A percentile compares a stretch with the other conserved stretches of the same genome.
Evolutionary conservation across 208 protist genomes (phyloP).

Genomic region (Leishmania tropica): DNA sequence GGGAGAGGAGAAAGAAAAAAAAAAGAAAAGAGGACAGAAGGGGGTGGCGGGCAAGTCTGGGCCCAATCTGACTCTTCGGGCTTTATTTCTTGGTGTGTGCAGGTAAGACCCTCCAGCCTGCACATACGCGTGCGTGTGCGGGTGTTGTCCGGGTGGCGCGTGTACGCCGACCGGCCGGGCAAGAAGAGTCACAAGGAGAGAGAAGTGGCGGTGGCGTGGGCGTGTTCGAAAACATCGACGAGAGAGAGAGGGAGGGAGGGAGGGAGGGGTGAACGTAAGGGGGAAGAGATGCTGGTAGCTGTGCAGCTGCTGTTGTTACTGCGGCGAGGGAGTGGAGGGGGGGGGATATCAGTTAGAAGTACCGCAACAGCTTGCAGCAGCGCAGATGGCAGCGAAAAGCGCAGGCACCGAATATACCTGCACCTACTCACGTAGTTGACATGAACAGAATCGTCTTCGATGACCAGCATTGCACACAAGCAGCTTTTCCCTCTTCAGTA

Average conservation of each 20-base stretch:
- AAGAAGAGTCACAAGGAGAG: not conserved
- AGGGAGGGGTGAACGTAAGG: not conserved
- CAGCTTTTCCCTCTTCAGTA: not conserved
- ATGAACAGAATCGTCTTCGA: not conserved
- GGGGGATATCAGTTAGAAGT: too few species aligned
- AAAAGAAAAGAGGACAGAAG: not conserved
- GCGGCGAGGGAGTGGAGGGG: too few species aligned
- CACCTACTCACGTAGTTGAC: not conserved
- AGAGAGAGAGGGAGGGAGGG: not conserved
- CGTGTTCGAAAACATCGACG: not conserved
- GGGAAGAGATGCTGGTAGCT: too few species aligned
- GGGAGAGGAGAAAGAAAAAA: not conserved
- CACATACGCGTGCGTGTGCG: not conserved
- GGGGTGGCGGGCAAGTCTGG: not conserved
- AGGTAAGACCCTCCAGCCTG: not conserved
- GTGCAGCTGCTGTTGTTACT: too few species aligned
- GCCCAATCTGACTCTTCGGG: not conserved
- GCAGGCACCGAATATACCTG: not conserved
- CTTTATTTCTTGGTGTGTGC: conserved; percentile 25
- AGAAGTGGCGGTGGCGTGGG: not conserved
- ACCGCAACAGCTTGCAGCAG: too few species aligned
- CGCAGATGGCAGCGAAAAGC: not conserved
- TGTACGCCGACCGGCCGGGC: not conserved
- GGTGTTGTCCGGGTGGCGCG: not conserved
- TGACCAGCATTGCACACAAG: not conserved